phyloP scores from a whole-genome alignment of 768 basidiomycete genomes.

The Agrocybe praecox region DNA sequence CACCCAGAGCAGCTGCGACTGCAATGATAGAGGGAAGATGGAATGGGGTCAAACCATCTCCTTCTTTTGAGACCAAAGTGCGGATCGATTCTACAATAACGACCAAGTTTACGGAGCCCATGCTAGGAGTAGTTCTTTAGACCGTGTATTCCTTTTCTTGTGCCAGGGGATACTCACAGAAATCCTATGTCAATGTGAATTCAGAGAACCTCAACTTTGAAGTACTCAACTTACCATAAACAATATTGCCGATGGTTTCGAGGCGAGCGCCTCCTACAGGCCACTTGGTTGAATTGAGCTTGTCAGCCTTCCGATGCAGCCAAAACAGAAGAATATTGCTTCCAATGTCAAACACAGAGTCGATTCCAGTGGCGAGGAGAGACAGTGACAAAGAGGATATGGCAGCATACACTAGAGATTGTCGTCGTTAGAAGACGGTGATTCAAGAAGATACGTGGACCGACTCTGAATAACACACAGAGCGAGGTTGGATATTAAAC shows the following conservation, averaged over 20 bases:
- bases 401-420: slow-evolving; percentile 82
- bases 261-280: slow-evolving; percentile 90
- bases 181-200: slow-evolving; percentile 23
- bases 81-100: slow-evolving; percentile 87
- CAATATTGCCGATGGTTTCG: slow-evolving; percentile 87
- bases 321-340: slow-evolving; percentile 82
- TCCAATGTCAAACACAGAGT: slow-evolving; percentile 83
- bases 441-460: slow-evolving; percentile 12
- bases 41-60: slow-evolving; percentile 58
- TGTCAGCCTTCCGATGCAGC: slow-evolving; percentile 72
- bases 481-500: slow-evolving; percentile 73
- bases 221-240: slow-evolving; percentile 59
- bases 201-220: slow-evolving; percentile 26
- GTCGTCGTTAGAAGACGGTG: not conserved
- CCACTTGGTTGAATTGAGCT: slow-evolving; percentile 84
- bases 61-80: slow-evolving; percentile 60
- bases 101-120: slow-evolving; percentile 90
- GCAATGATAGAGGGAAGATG: slow-evolving; percentile 84
- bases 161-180: slow-evolving; percentile 22
- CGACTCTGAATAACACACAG: slow-evolving; percentile 75
- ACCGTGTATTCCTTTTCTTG: not conserved
- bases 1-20: slow-evolving; percentile 83
- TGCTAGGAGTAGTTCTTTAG: slow-evolving; percentile 51
- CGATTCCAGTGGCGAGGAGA: slow-evolving; percentile 87
- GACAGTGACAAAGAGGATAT: slow-evolving; percentile 83